phyloP scores from a whole-genome alignment of 2,329 filamentous ascomycete genomes.

The Fusarium penzigii region DNA sequence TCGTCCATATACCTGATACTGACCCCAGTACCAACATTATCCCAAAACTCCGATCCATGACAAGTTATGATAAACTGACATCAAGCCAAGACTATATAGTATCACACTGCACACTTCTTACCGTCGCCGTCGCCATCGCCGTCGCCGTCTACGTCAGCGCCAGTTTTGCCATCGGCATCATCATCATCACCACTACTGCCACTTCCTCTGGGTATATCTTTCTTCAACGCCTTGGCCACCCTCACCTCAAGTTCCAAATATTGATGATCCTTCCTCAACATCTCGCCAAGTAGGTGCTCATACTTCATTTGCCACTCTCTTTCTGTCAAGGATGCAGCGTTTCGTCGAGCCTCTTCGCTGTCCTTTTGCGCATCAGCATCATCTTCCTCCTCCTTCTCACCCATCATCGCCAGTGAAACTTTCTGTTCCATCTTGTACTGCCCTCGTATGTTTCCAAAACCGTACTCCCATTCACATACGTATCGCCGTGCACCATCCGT shows the following conservation, averaged over 20 bases:
- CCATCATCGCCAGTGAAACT: conserved; percentile 47
- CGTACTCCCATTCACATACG: conserved; percentile 55
- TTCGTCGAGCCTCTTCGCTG: conserved; percentile 1
- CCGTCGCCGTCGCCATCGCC: neutral
- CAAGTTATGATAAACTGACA: too few species aligned
- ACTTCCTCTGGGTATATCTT: conserved; percentile 16
- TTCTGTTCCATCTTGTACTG: conserved; percentile 54
- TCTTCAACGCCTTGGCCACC: conserved; percentile 41
- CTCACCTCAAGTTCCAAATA: conserved; percentile 44
- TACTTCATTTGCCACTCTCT: conserved; percentile 56
- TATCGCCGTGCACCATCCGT: conserved; percentile 47
- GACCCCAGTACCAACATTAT: too few species aligned
- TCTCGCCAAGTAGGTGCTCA: conserved; percentile 57
- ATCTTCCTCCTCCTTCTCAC: conserved; percentile 29
- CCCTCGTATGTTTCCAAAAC: conserved; percentile 53
- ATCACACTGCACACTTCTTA: too few species aligned
- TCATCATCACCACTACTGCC: conserved; percentile 2
- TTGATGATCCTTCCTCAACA: conserved; percentile 60
- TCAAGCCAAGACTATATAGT: too few species aligned
- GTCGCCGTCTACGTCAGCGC: neutral
- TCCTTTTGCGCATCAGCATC: conserved; percentile 16
- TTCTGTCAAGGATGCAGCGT: conserved; percentile 27
- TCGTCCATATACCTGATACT: too few species aligned
- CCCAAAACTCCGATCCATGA: too few species aligned
- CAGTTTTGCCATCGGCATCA: neutral